A percentile compares a stretch with the other conserved stretches of the same genome.
Conservation (phyloP, 768 basidiomycete species). For the Calocybe cyanea region DNA sequence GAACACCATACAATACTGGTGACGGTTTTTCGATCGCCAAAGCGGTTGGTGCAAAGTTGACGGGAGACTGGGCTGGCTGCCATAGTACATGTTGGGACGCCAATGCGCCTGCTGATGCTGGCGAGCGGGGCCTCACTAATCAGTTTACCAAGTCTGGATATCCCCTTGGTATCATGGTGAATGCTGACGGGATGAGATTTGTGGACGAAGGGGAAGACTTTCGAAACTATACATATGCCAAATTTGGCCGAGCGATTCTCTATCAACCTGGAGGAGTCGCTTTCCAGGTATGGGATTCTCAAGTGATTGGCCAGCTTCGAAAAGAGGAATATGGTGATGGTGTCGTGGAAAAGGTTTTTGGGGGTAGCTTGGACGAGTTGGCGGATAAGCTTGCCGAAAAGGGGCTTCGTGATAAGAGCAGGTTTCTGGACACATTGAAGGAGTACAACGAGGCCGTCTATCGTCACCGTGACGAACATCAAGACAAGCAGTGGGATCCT, state of each 20-base stretch:
- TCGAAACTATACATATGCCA: slow-evolving; percentile 71
- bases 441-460: slow-evolving; percentile 50
- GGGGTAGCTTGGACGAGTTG: slow-evolving; percentile 43
- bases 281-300: slow-evolving; percentile 64
- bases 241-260: slow-evolving; percentile 59
- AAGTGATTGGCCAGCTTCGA: slow-evolving; percentile 40
- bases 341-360: slow-evolving; percentile 54
- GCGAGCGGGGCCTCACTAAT: slow-evolving; percentile 59
- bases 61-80: slow-evolving; percentile 68
- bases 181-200: slow-evolving; percentile 52
- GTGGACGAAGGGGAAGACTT: slow-evolving; percentile 74
- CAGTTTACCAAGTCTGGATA: slow-evolving; percentile 75
- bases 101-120: slow-evolving; percentile 45
- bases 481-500: slow-evolving; percentile 49
- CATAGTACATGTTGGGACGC: slow-evolving; percentile 74
- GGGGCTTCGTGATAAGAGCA: slow-evolving; percentile 40
- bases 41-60: slow-evolving; percentile 47
- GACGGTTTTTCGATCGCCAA: slow-evolving; percentile 57
- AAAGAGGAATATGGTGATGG: slow-evolving; percentile 65
- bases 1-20: slow-evolving; percentile 69
- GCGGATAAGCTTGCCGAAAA: slow-evolving; percentile 40
- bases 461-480: slow-evolving; percentile 30
- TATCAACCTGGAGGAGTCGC: slow-evolving; percentile 54
- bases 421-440: slow-evolving; percentile 42
- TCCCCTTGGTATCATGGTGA: slow-evolving; percentile 69